A percentile compares a stretch with the other conserved stretches of the same genome.
phyloP scores from a whole-genome alignment of 2,329 filamentous ascomycete genomes.

The Hymenotorrendiella dingleyae region DNA sequence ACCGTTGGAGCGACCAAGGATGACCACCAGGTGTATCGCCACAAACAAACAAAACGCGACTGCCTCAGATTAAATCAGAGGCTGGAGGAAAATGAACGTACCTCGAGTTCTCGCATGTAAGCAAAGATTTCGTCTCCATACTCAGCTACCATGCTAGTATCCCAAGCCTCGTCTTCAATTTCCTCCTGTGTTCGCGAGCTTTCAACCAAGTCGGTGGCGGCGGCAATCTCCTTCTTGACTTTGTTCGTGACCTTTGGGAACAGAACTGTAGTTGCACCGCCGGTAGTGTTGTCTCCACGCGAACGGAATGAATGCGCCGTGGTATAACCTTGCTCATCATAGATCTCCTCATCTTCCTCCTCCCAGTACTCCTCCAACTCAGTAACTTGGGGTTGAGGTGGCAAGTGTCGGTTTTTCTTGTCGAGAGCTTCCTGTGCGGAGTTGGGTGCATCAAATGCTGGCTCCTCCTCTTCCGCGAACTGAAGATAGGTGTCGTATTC shows the following conservation, averaged over 20 bases:
- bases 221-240: constrained; percentile 66
- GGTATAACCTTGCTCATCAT: constrained; percentile 63
- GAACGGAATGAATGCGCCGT: constrained; percentile 76
- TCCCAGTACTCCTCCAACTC: constrained; percentile 72
- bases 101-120: constrained; percentile 87
- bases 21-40: background rate
- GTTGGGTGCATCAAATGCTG: constrained; percentile 1
- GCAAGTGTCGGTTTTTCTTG: constrained; percentile 13
- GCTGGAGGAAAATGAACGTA: constrained; percentile 32
- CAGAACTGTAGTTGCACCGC: constrained; percentile 57
- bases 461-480: constrained; percentile 9
- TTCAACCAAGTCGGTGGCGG: constrained; percentile 37
- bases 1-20: background rate
- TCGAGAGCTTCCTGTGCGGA: constrained; percentile 3
- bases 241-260: constrained; percentile 67
- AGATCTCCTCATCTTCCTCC: constrained; percentile 61
- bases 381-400: constrained; percentile 28
- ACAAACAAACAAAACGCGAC: background rate
- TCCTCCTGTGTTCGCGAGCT: constrained; percentile 55
- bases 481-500: constrained; percentile 31
- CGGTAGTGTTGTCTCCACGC: constrained; percentile 66
- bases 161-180: constrained; percentile 82
- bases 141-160: constrained; percentile 96
- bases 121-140: constrained; percentile 94
- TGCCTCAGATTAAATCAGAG: background rate